Conservation (phyloP, 306 rosid genomes). For the Acacia confusa region DNA sequence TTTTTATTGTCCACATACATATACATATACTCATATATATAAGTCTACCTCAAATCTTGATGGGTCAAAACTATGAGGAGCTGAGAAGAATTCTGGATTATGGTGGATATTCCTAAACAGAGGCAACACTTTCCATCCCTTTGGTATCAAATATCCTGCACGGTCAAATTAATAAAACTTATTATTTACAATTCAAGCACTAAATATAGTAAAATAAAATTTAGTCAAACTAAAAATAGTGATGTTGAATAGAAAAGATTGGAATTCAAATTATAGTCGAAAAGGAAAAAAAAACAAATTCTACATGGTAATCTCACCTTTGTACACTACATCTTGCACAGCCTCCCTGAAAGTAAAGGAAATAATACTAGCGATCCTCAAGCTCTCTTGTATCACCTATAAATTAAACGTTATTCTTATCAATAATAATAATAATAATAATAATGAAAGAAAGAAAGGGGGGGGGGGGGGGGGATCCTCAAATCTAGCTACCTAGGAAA, state of each 20-base stretch:
- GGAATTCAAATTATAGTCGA: no score
- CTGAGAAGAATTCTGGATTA: slow-evolving; percentile 65
- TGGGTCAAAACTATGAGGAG: slow-evolving; percentile 77
- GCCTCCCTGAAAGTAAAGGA: slow-evolving; percentile 92
- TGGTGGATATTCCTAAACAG: slow-evolving; percentile 90
- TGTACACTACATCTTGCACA: slow-evolving; percentile 74
- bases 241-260: no score
- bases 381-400: slow-evolving; percentile 80
- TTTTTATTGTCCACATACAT: no score
- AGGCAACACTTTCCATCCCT: slow-evolving; percentile 98
- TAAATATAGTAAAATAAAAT: no score
- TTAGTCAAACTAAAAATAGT: no score
- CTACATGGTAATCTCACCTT: slow-evolving; percentile 46
- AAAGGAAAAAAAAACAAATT: no score
- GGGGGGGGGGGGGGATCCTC: no score
- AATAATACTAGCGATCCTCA: slow-evolving; percentile 85
- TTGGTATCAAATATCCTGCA: slow-evolving; percentile 83
- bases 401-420: no score
- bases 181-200: not conserved
- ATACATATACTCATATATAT: no score
- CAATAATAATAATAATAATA: no score
- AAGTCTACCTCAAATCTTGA: slow-evolving; percentile 81
- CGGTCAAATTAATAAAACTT: not conserved
- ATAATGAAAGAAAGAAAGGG: not conserved
- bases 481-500: not conserved